Evolutionary conservation across 306 rosid species (phyloP).

Genomic region (Rosa chinensis): DNA sequence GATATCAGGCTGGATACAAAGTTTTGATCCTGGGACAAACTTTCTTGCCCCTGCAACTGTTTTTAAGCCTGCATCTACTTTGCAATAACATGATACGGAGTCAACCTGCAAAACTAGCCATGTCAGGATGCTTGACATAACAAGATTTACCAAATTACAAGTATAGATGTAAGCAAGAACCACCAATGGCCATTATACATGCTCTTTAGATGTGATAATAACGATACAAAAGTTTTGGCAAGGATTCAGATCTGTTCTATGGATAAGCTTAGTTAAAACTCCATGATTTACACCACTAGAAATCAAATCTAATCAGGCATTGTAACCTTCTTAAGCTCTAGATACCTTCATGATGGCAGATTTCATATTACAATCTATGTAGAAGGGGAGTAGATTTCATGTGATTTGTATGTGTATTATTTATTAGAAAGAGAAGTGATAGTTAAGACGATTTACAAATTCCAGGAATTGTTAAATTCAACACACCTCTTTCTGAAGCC

Average conservation of each 20-base stretch:
- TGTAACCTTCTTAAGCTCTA: not conserved
- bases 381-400: not conserved
- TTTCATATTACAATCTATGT: not conserved
- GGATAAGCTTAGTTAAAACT: not conserved
- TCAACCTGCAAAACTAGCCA: constrained; percentile 71
- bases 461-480: not conserved
- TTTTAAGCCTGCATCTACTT: constrained; percentile 92
- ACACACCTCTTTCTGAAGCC: not conserved
- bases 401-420: not conserved
- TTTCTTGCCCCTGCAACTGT: constrained; percentile 95
- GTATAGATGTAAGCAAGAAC: not conserved
- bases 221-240: not conserved
- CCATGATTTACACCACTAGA: not conserved
- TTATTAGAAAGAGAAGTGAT: not conserved
- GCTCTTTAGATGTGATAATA: not conserved
- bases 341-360: not conserved
- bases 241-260: not conserved
- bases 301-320: not conserved
- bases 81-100: constrained; percentile 96
- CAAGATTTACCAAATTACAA: constrained; percentile 2
- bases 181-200: not conserved
- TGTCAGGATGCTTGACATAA: constrained; percentile 32
- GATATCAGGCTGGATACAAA: constrained; percentile 97
- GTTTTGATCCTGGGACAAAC: constrained; percentile 92
- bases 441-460: not conserved